Evolutionary conservation across 106 monocot species (phyloP).

Genomic region (Dioscorea dumetorum): DNA sequence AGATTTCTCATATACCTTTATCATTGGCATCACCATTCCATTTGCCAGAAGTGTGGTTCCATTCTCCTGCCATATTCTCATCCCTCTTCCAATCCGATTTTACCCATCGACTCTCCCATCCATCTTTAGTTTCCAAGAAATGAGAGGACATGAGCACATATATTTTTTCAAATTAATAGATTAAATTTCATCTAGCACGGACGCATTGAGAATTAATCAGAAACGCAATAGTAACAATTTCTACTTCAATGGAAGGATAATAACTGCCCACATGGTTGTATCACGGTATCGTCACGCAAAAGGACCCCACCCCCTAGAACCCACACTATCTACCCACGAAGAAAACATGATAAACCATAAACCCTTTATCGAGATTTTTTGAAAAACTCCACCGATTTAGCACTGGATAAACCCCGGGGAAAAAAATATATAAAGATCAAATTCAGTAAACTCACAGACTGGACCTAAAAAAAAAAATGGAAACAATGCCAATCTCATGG

Average conservation of each 20-base stretch:
- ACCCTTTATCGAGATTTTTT: too few species aligned
- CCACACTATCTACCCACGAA: too few species aligned
- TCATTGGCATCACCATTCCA: constrained; percentile 66
- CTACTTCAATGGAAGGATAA: too few species aligned
- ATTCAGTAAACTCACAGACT: neutral
- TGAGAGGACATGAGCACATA: neutral
- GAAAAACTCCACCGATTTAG: too few species aligned
- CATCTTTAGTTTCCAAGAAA: constrained; percentile 30
- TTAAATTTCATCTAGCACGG: too few species aligned
- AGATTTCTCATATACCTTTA: constrained; percentile 36
- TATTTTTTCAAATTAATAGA: neutral
- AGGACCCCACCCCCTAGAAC: too few species aligned
- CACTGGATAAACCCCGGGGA: neutral
- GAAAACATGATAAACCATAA: too few species aligned
- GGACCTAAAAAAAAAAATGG: too few species aligned
- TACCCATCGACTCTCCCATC: constrained; percentile 80
- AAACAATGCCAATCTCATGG: neutral
- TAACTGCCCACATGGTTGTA: too few species aligned
- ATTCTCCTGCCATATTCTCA: constrained; percentile 73
- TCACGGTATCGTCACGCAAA: too few species aligned
- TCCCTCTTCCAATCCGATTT: constrained; percentile 91
- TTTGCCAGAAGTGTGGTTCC: constrained; percentile 80
- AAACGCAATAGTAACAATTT: too few species aligned
- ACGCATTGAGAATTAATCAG: too few species aligned
- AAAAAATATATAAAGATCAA: neutral